phyloP scores from a whole-genome alignment of 208 protist species.

The Trypanosoma boissoni region DNA sequence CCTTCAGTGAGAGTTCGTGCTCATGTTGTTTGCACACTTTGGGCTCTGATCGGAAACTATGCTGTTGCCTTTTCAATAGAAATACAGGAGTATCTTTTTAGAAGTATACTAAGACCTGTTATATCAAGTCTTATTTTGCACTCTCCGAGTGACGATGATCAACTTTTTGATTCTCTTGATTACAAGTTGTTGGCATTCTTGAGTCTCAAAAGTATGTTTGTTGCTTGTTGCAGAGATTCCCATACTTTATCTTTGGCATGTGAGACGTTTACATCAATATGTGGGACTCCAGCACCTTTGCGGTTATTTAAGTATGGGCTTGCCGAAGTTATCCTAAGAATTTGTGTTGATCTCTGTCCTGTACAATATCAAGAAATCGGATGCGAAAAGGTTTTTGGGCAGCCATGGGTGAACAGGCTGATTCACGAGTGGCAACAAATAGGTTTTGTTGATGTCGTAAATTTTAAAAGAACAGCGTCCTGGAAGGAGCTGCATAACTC shows the following conservation, averaged over 20 bases:
- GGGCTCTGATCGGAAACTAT: constrained; percentile 54
- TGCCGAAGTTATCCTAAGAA: constrained; percentile 43
- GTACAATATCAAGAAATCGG: background rate
- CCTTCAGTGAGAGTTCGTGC: constrained; percentile 60
- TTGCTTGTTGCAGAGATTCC: constrained; percentile 37
- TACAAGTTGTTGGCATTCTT: constrained; percentile 76
- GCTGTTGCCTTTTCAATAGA: constrained; percentile 47
- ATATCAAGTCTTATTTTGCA: constrained; percentile 52
- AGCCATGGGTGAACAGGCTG: constrained; percentile 29
- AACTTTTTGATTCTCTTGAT: constrained; percentile 42
- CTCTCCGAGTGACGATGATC: constrained; percentile 10
- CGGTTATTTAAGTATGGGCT: constrained; percentile 41
- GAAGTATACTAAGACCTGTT: constrained; percentile 59
- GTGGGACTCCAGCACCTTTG: constrained; percentile 18
- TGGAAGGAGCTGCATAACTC: constrained; percentile 73
- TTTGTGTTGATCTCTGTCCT: constrained; percentile 46
- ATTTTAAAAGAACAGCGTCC: constrained; percentile 50
- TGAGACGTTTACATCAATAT: constrained; percentile 36
- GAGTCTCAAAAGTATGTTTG: constrained; percentile 59
- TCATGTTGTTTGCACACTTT: constrained; percentile 65
- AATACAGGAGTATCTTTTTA: constrained; percentile 64
- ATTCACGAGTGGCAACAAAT: constrained; percentile 54
- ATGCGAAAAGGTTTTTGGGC: background rate
- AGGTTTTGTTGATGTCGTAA: constrained; percentile 52
- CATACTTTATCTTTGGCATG: constrained; percentile 52